Evolutionary conservation across 305 asterid species (phyloP).

Genomic region (Withania somnifera): DNA sequence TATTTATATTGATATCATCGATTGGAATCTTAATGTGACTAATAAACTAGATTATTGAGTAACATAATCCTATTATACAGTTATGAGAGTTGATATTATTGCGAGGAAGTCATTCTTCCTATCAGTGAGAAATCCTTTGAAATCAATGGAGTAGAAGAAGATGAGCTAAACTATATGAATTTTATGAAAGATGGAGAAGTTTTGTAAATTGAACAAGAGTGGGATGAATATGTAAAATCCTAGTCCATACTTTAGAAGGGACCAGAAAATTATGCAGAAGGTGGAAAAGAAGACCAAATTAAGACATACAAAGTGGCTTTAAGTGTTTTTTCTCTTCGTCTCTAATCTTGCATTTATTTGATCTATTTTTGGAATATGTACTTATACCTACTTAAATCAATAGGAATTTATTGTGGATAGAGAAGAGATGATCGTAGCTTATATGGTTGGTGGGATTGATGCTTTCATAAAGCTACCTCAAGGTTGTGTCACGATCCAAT

Average conservation of each 20-base stretch:
- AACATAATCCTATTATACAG: background rate
- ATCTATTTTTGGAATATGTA: background rate
- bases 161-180: background rate
- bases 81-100: background rate
- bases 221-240: background rate
- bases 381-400: conserved; percentile 8
- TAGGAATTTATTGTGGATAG: conserved; percentile 71
- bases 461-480: conserved; percentile 72
- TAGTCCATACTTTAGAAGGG: background rate
- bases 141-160: background rate
- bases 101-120: background rate
- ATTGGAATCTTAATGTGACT: background rate
- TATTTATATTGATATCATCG: background rate
- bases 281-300: background rate
- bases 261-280: background rate
- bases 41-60: background rate
- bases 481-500: too few relatives aligned
- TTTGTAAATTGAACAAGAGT: background rate
- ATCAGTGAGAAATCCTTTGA: background rate
- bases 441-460: conserved; percentile 68
- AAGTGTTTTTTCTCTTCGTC: background rate
- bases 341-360: background rate
- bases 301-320: background rate
- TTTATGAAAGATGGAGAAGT: background rate
- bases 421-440: conserved; percentile 70